Evolutionary conservation across 805 yeast genomes (phyloP).

Genomic region (Pichia phayaonensis): DNA sequence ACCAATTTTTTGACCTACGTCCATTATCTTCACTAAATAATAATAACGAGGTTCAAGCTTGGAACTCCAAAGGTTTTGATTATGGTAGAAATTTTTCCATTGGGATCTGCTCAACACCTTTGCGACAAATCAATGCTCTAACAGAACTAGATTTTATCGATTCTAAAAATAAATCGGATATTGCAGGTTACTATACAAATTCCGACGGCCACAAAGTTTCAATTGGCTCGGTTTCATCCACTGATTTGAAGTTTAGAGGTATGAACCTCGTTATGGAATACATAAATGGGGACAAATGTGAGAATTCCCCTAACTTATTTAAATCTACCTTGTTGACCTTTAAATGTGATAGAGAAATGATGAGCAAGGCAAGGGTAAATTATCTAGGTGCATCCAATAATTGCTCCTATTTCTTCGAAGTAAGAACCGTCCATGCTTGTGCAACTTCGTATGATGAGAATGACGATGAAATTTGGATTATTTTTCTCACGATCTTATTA

Average conservation of each 20-base stretch:
- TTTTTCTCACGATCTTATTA: slow-evolving; percentile 45
- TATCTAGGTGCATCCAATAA: slow-evolving; percentile 67
- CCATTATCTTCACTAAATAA: slow-evolving; percentile 28
- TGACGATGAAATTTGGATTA: slow-evolving; percentile 57
- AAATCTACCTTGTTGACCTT: slow-evolving; percentile 65
- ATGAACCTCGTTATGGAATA: slow-evolving; percentile 64
- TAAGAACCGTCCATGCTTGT: slow-evolving; percentile 79
- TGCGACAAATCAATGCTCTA: slow-evolving; percentile 21
- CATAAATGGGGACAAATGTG: slow-evolving; percentile 57
- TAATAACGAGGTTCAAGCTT: slow-evolving; percentile 35
- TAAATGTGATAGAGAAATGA: slow-evolving; percentile 70
- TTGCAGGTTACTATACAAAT: slow-evolving; percentile 54
- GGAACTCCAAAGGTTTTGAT: slow-evolving; percentile 67
- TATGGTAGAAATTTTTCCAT: slow-evolving; percentile 65
- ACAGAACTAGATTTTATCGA: slow-evolving; percentile 27
- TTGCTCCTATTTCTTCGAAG: slow-evolving; percentile 79
- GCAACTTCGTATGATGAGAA: slow-evolving; percentile 66
- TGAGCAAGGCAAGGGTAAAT: slow-evolving; percentile 55
- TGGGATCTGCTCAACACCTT: slow-evolving; percentile 61
- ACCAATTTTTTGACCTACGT: slow-evolving; percentile 40
- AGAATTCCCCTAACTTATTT: slow-evolving; percentile 32
- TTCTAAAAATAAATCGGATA: slow-evolving; percentile 32
- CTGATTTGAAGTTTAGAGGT: slow-evolving; percentile 63
- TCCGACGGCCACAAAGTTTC: slow-evolving; percentile 35
- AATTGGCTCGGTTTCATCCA: slow-evolving; percentile 49